phyloP scores from a whole-genome alignment of 495 filamentous ascomycete species.

The Polyplosphaeria fusca region DNA sequence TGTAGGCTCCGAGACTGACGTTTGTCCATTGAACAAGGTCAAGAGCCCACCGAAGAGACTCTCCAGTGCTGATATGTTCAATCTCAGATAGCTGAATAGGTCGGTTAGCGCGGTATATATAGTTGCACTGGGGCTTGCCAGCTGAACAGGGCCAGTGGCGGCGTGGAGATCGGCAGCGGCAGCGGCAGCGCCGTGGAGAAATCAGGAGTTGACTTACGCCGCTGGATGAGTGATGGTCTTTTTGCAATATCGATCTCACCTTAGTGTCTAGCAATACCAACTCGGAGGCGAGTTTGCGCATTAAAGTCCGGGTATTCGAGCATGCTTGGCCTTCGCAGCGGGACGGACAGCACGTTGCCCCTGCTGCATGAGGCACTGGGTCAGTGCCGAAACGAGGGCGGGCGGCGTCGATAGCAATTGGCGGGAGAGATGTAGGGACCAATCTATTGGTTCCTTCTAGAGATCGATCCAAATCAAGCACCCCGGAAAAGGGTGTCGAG shows the following conservation, averaged over 20 bases:
- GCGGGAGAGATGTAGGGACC: no score
- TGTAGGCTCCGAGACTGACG: slow-evolving; percentile 15
- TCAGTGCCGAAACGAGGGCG: slow-evolving; percentile 20
- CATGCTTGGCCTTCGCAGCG: slow-evolving; percentile 27
- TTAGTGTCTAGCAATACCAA: slow-evolving; percentile 15
- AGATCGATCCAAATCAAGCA: slow-evolving; percentile 27
- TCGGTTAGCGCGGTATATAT: slow-evolving; percentile 7
- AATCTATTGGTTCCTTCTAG: no score
- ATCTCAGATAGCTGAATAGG: slow-evolving; percentile 13
- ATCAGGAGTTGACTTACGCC: slow-evolving; percentile 19
- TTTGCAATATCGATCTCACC: slow-evolving; percentile 22
- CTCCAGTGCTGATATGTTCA: slow-evolving; percentile 5
- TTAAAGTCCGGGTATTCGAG: slow-evolving; percentile 21
- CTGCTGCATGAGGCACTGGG: slow-evolving; percentile 15
- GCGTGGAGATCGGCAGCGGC: background rate
- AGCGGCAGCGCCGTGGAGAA: background rate
- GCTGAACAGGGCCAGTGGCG: no score
- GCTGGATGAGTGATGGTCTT: slow-evolving; percentile 10
- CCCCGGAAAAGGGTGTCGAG: slow-evolving; percentile 7
- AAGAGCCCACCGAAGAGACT: slow-evolving; percentile 28
- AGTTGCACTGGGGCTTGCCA: background rate
- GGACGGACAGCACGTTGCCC: slow-evolving; percentile 24
- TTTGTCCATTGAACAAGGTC: slow-evolving; percentile 33
- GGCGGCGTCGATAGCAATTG: slow-evolving; percentile 19
- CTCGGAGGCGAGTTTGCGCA: slow-evolving; percentile 30